Base-by-base conservation (phyloP, 2,329 filamentous ascomycete species). In the Ophiostoma novo-ulmi region DNA sequence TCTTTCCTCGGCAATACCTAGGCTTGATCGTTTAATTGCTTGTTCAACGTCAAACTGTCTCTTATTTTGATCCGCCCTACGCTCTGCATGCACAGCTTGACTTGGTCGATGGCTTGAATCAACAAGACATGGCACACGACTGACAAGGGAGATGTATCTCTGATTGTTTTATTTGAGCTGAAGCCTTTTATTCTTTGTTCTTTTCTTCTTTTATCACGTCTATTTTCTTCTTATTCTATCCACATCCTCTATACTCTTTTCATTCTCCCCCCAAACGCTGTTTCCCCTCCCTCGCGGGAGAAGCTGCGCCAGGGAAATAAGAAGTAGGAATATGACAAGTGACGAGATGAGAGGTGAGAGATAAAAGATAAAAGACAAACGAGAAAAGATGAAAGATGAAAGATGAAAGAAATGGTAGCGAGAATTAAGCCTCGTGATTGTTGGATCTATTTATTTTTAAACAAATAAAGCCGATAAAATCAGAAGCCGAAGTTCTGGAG, bases 31-130 rank as follows among this genome's bases (percentile, higher is more conserved):
- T 20, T 48, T n/a, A 48, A n/a, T 48, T 48, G 44, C 44, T 48
- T 48, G 61, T 64, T 14, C 61, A 64, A 64, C 61, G 61, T 64
- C 61, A 64, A 64, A 48, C 14, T 26, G 22, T 68, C 13, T 68
- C 41, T 52, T 22, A 38, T 67, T 68, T 14, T 52, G 39, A 26
- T 44, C 36, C 22, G 52, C 52, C 52, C 22, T 58, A 58, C 52
- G 52, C 52, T 58, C 22, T 58, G 22, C 52, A 58, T 58, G 52
- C 52, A 58, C 17, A 48, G 44, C 44, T 48, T 48, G 44, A 48
- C 35, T 65, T 65, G 31, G 38, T 39, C 63, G 31, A n/a, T n/a
- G 20, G 35, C 38, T 67, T 67, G 64, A 17, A 7, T 67, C 36
- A 26, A 26, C 35, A n/a, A 38, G n/a, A 14, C 61, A 64, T 58